Evolutionary conservation across 2,329 filamentous ascomycete species (phyloP), one percentile per base, ranked within the genome.

Genomic region (Emergomyces orientalis): DNA sequence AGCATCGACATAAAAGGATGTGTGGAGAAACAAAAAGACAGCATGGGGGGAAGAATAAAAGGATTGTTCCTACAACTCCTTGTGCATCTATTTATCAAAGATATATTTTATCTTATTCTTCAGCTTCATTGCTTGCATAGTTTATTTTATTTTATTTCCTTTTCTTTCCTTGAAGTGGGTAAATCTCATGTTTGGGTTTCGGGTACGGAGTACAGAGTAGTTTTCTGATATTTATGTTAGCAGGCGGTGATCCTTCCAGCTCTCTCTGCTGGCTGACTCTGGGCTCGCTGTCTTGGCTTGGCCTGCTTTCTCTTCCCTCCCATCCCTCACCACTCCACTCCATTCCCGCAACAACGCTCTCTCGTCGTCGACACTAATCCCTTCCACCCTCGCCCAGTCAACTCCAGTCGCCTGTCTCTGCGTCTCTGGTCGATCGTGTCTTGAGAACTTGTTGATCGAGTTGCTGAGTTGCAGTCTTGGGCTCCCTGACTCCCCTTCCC

Each of bases 381-480:
- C 41, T 45, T 25, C 25, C n/a, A 13, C 39, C 27, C 56, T 22
- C 39, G 6, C 25, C 56, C 41, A 13, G 41, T 47, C 54, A 27
- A 22, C 37, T 19, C 17, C 56, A 27, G 56, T 47, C n/a, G 56
- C 56, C 56, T 47, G 6, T 59, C 39, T 32, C 41, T 59, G 56
- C 41, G 56, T 41, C 56, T 45, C 27, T 43, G 39, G 30, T 47
- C 30, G 56, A 59, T 25, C 25, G 56, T 43, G 41, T 47, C 39
- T 57, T 25, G 41, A 41, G 41, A 32, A 34, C 41, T 47, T 47
- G 56, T 59, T 59, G 39, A 47, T 43, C 56, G 56, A 59, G 56
- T 45, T 59, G 56, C 39, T 59, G 56, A 59, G 56, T 32, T 43
- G 56, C 56, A 47, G 56, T 45, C 41, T 45, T 11, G 54, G 19